A percentile compares a stretch with the other conserved stretches of the same genome.
Evolutionary conservation across 1,284 basidiomycete species (phyloP).

Genomic region (Athelia psychrophila): DNA sequence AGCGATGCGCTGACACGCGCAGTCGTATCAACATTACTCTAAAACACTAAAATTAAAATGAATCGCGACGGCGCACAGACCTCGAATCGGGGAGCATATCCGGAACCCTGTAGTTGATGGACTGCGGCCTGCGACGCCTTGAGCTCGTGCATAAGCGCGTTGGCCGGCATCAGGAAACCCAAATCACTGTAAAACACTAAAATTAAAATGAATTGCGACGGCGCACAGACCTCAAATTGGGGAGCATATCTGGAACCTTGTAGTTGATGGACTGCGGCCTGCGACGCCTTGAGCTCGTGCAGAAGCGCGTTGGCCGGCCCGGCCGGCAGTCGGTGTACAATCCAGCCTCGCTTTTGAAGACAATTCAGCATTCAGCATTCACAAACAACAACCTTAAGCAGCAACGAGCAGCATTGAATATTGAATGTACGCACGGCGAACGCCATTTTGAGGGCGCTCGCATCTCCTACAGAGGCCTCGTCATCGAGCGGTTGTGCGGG

Average conservation of each 20-base stretch:
- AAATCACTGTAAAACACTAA: no score
- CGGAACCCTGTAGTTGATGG: constrained; percentile 37
- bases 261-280: constrained; percentile 39
- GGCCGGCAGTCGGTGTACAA: no score
- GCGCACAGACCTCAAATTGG: no score
- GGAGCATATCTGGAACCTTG: constrained; percentile 28
- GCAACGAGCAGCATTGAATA: neutral
- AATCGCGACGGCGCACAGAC: no score
- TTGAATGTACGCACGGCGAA: constrained; percentile 44
- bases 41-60: no score
- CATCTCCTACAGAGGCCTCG: constrained; percentile 49
- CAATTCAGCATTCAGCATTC: constrained; percentile 39
- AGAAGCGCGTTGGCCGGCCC: constrained; percentile 51
- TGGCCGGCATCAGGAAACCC: constrained; percentile 46
- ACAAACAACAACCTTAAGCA: constrained; percentile 5
- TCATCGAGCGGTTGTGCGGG: constrained; percentile 44
- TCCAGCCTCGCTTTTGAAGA: constrained; percentile 51
- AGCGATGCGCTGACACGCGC: constrained; percentile 62
- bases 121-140: constrained; percentile 41
- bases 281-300: constrained; percentile 43
- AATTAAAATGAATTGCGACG: no score
- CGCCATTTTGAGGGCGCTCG: constrained; percentile 63
- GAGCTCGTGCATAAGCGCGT: constrained; percentile 49
- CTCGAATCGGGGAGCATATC: constrained; percentile 4
- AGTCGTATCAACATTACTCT: constrained; percentile 35